These are phyloP conservation scores for Geotrichum europaeum DNA, from an alignment of 1,139 yeast species.

Conservation along the genomic window DNA sequence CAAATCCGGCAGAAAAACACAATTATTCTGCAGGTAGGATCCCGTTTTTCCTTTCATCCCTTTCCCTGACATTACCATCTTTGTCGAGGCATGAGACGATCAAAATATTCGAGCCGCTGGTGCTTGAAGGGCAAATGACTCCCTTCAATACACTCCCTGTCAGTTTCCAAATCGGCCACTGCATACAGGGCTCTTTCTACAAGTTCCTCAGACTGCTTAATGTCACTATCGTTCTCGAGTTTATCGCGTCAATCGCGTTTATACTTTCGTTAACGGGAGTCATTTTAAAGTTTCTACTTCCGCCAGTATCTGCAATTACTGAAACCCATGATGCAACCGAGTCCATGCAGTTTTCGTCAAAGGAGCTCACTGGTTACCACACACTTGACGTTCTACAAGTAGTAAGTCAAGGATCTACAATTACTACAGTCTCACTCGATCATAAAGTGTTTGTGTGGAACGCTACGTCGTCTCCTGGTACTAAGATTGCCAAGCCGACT, in stretches of 20 bases:
- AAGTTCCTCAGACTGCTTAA: slow-evolving; percentile 15
- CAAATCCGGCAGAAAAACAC: slow-evolving; percentile 10
- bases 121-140: slow-evolving; percentile 11
- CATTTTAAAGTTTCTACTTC: slow-evolving; percentile 34
- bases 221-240: slow-evolving; percentile 38
- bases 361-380: slow-evolving; percentile 55
- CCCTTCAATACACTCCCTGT: neutral
- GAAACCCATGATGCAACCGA: slow-evolving; percentile 18
- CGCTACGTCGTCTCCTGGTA: slow-evolving; percentile 41
- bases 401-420: slow-evolving; percentile 47
- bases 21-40: slow-evolving; percentile 13
- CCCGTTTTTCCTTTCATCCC: slow-evolving; percentile 14
- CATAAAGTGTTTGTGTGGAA: slow-evolving; percentile 70
- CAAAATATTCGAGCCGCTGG: slow-evolving; percentile 16
- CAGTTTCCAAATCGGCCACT: slow-evolving; percentile 7
- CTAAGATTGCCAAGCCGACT: slow-evolving; percentile 32
- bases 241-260: slow-evolving; percentile 40
- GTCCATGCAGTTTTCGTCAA: slow-evolving; percentile 36
- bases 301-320: slow-evolving; percentile 18
- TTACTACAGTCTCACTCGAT: slow-evolving; percentile 68
- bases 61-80: slow-evolving; percentile 4
- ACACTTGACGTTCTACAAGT: slow-evolving; percentile 57
- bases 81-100: slow-evolving; percentile 7
- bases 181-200: slow-evolving; percentile 13
- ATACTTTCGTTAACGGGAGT: slow-evolving; percentile 38